Conservation (phyloP, 305 asterid species). For the Fraxinus ornus region DNA sequence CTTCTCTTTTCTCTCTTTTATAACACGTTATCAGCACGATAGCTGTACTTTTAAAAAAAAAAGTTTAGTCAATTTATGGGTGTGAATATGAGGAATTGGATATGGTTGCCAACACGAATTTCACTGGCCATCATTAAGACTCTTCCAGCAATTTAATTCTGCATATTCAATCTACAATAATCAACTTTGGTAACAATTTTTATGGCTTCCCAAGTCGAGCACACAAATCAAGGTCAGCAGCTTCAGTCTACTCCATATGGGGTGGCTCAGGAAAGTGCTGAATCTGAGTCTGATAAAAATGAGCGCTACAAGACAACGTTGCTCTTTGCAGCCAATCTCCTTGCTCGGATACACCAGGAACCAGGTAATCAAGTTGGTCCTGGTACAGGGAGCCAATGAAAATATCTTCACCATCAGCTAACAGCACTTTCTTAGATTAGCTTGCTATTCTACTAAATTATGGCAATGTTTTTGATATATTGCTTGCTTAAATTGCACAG, state of each 20-base stretch:
- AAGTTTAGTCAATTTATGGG: no score
- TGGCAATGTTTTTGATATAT: neutral
- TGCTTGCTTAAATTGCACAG: conserved; percentile 19
- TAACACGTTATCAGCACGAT: no score
- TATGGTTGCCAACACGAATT: no score
- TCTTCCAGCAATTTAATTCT: no score
- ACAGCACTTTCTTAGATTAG: conserved; percentile 9
- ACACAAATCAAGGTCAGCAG: conserved; percentile 50
- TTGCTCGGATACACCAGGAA: conserved; percentile 74
- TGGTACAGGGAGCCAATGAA: conserved; percentile 64
- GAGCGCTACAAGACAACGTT: conserved; percentile 83
- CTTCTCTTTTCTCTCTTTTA: no score
- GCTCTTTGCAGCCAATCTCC: conserved; percentile 87
- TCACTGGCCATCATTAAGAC: no score
- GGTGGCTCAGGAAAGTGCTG: conserved; percentile 54
- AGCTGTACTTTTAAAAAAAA: no score
- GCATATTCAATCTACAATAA: conserved; percentile 39
- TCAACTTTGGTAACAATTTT: no score
- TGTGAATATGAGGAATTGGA: no score
- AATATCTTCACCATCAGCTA: conserved; percentile 51
- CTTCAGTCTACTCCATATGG: conserved; percentile 54
- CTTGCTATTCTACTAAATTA: neutral
- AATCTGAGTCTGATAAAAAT: conserved; percentile 83
- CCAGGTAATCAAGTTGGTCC: conserved; percentile 63
- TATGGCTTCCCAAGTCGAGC: conserved; percentile 45